These are phyloP conservation scores for Neodidymelliopsis sp. DNA, from an alignment of 2,329 filamentous ascomycete genomes.

Conservation along the genomic window DNA sequence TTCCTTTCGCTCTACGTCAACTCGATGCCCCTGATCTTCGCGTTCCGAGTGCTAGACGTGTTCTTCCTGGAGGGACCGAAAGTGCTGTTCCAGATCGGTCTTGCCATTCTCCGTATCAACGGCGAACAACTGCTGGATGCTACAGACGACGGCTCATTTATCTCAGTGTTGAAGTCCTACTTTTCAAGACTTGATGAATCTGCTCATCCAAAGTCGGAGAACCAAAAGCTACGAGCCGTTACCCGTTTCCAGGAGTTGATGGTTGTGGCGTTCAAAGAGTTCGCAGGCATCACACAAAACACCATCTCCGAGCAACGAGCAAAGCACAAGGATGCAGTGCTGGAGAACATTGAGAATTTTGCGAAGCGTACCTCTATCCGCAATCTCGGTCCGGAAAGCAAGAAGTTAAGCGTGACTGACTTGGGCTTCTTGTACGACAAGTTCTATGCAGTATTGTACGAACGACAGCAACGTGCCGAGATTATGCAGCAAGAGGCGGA, in stretches of 20 bases:
- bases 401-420: constrained; percentile 84
- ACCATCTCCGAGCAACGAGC: constrained; percentile 87
- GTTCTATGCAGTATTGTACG: constrained; percentile 91
- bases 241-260: constrained; percentile 98
- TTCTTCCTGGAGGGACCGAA: constrained; percentile 99
- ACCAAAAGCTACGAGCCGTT: constrained; percentile 90
- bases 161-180: constrained; percentile 93
- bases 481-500: constrained; percentile 72
- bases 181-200: constrained; percentile 94
- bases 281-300: constrained; percentile 91
- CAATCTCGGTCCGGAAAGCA: constrained; percentile 95
- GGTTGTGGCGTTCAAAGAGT: constrained; percentile 99
- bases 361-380: constrained; percentile 95
- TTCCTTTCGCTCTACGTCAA: constrained; percentile 99
- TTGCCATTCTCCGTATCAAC: constrained; percentile 97
- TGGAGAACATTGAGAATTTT: constrained; percentile 96
- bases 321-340: constrained; percentile 92
- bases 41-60: constrained; percentile 93
- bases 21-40: constrained; percentile 98
- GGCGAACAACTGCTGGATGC: constrained; percentile 95
- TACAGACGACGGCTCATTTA: constrained; percentile 93
- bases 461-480: constrained; percentile 82
- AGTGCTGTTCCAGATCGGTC: constrained; percentile 93
- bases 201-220: constrained; percentile 93
- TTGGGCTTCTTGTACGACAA: constrained; percentile 90